phyloP scores from a whole-genome alignment of 2,329 filamentous ascomycete genomes.

The Colletotrichum viniferum region DNA sequence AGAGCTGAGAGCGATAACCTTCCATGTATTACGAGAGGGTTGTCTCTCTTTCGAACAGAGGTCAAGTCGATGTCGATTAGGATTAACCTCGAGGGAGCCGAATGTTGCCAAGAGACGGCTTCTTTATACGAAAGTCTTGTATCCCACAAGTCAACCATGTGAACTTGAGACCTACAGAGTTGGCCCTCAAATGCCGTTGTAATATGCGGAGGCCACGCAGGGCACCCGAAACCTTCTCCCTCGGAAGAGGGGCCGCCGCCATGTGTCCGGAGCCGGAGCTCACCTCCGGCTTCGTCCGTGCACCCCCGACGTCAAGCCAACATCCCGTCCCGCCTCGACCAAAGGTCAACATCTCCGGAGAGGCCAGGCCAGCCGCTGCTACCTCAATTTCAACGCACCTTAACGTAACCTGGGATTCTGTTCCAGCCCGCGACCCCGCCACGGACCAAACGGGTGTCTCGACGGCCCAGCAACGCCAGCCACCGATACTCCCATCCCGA shows the following conservation, averaged over 20 bases:
- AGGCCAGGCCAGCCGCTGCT: neutral
- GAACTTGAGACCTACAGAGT: neutral
- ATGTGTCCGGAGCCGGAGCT: neutral
- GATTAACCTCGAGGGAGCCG: neutral
- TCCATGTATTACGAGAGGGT: too few species aligned
- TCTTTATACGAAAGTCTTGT: neutral
- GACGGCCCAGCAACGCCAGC: neutral
- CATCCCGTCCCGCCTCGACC: neutral
- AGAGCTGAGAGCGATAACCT: neutral
- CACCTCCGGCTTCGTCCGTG: neutral
- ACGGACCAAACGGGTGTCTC: neutral
- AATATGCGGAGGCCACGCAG: neutral
- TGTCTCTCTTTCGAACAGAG: neutral
- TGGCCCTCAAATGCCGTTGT: neutral
- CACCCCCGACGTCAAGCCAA: neutral
- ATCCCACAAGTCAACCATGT: neutral
- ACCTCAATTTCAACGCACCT: neutral
- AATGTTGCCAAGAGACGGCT: neutral
- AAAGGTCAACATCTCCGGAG: neutral
- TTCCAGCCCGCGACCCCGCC: neutral
- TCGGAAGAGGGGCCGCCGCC: neutral
- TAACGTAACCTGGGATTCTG: neutral
- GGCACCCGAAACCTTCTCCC: neutral
- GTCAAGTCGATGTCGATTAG: neutral
- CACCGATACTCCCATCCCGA: neutral